These are phyloP conservation scores for Leptographium radiaticola DNA, from an alignment of 2,329 filamentous ascomycete genomes.

Conservation along the genomic window DNA sequence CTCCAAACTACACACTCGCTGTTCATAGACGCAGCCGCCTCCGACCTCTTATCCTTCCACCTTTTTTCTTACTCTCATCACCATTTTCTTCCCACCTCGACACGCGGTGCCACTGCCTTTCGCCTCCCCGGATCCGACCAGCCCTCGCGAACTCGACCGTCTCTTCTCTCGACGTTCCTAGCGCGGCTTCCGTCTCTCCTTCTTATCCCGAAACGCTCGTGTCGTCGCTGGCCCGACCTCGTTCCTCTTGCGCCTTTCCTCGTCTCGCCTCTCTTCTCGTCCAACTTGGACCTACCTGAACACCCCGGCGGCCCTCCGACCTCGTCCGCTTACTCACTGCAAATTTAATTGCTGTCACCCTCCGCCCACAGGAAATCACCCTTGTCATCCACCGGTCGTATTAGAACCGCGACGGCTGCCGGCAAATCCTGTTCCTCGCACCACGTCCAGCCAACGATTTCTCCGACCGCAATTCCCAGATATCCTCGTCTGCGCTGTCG, in stretches of 20 bases:
- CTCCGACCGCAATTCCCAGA: too few relatives aligned
- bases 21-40: neutral
- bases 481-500: too few relatives aligned
- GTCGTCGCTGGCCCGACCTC: slow-evolving; percentile 5
- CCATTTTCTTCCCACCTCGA: neutral
- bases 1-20: neutral
- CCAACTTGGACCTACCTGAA: neutral
- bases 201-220: neutral
- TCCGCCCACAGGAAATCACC: too few relatives aligned
- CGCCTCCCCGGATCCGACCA: neutral
- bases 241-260: slow-evolving; percentile 1
- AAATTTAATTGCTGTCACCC: too few relatives aligned
- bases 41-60: neutral
- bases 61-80: neutral
- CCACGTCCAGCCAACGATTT: neutral
- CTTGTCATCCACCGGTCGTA: too few relatives aligned
- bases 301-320: too few relatives aligned
- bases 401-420: too few relatives aligned
- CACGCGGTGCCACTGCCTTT: neutral
- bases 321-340: neutral
- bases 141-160: neutral
- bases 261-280: neutral
- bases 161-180: neutral
- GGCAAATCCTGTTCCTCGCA: neutral
- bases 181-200: neutral